Evolutionary conservation across 768 basidiomycete genomes (phyloP).

Genomic region (Pisolithus marmoratus): DNA sequence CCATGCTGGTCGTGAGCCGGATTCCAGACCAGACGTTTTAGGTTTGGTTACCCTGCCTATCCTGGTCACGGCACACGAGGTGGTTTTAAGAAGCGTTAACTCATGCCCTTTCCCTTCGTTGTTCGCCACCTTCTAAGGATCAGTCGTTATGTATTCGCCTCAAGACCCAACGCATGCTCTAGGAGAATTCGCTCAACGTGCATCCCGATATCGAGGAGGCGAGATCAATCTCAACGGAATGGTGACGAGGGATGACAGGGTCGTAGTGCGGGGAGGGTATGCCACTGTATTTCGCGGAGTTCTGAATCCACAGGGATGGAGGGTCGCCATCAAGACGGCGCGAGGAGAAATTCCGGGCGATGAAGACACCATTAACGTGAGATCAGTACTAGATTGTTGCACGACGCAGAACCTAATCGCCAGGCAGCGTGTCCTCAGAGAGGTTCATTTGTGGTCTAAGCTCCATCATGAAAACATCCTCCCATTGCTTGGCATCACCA

Average conservation of each 20-base stretch:
- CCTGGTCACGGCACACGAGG: too few species aligned
- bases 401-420: not conserved
- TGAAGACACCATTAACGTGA: not conserved
- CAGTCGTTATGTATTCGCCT: too few species aligned
- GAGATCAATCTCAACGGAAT: not conserved
- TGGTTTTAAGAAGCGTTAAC: too few species aligned
- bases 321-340: not conserved
- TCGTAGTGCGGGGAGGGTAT: not conserved
- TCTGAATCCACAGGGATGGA: not conserved
- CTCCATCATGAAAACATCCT: not conserved
- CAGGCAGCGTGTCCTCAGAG: not conserved
- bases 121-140: too few species aligned
- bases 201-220: not conserved
- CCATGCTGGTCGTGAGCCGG: too few species aligned
- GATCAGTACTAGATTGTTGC: not conserved
- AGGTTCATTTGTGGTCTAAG: not conserved
- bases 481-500: not conserved
- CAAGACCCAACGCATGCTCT: too few species aligned
- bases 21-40: too few species aligned
- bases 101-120: too few species aligned
- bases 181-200: too few species aligned
- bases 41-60: too few species aligned
- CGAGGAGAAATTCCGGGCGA: not conserved
- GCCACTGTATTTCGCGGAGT: not conserved
- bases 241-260: not conserved